Percentiles rank a stretch among this genome's conserved stretches.
Evolutionary conservation across 2,329 filamentous ascomycete genomes (phyloP).

Genomic region (Colletotrichum sp.): DNA sequence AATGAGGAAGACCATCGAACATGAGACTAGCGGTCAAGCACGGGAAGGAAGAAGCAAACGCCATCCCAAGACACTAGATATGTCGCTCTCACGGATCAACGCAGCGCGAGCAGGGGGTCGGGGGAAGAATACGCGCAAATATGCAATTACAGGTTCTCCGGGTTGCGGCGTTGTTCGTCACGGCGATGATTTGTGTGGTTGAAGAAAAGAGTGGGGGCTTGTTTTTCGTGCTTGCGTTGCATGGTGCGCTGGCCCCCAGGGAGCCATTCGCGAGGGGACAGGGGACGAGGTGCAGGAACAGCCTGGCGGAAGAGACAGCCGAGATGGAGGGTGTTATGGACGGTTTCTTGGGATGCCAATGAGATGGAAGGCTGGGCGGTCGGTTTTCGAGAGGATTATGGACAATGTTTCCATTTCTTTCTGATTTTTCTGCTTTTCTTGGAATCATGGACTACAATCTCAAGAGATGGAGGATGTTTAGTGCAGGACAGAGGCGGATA

Average conservation of each 20-base stretch:
- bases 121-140: not conserved
- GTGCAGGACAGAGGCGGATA: rapidly evolving
- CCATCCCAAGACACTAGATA: not conserved
- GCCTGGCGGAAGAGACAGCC: not conserved
- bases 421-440: rapidly evolving
- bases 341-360: not conserved
- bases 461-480: rapidly evolving
- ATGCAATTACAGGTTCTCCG: not conserved
- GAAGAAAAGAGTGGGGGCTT: not conserved
- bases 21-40: not conserved
- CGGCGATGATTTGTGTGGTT: not conserved
- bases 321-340: not conserved
- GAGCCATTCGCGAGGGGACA: not conserved
- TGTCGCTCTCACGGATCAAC: not conserved
- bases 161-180: not conserved
- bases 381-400: not conserved
- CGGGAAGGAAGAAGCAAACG: not conserved
- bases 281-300: not conserved
- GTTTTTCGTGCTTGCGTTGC: not conserved
- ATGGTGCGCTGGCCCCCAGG: not conserved
- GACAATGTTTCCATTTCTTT: not conserved
- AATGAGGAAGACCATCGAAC: not conserved
- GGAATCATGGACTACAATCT: rapidly evolving
- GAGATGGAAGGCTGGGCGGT: not conserved
- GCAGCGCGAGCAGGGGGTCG: not conserved